Base-by-base conservation (phyloP, 1,139 yeast species). In the Meyerozyma smithsonii region DNA sequence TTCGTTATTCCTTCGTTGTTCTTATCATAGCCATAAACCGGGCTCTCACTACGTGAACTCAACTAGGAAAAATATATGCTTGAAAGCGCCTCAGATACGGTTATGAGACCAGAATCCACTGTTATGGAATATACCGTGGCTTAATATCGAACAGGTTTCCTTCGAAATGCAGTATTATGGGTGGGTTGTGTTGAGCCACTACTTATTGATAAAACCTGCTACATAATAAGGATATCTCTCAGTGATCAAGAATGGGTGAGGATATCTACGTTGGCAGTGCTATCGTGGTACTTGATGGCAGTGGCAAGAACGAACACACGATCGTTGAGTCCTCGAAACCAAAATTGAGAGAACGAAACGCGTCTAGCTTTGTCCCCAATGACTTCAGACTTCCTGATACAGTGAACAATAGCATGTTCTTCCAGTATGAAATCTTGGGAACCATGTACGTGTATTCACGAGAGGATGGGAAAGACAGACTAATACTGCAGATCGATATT, bases 361-460 rank as follows among this genome's bases (percentile, higher is more conserved):
- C 16, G n/a, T n/a, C 16, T 5, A 19, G 36, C 16, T 33, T 33
- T 14, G 11, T 8, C n/a, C 26, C 36, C 18, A 33, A 8, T 19
- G 21, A 30, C 14, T 30, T 30, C 10, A 30, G 23, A 18, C 10
- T 30, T 8, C 34, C 34, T 18, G 34, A 30, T 18, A 15, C 34
- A 17, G 34, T 30, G 5, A 16, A 30, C 20, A 30, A 30, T 21
- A 11, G 16, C 21, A 30, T 30, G 34, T 30, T 17, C 12, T 30
- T 16, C 15, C 34, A 30, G 21, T 30, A 30, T 18, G 23, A 30
- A 17, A 30, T 30, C 19, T 30, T 30, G 34, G 34, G 21, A 30
- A 30, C 34, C 4, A n/a, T 30, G 8, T 30, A 30, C 23, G 23
- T 30, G 12, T 30, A 15, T 18, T 18, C 16, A 10, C 12, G 16